A percentile compares a stretch with the other conserved stretches of the same genome.
phyloP scores from a whole-genome alignment of 805 yeast species.

The Pichia deserticola region DNA sequence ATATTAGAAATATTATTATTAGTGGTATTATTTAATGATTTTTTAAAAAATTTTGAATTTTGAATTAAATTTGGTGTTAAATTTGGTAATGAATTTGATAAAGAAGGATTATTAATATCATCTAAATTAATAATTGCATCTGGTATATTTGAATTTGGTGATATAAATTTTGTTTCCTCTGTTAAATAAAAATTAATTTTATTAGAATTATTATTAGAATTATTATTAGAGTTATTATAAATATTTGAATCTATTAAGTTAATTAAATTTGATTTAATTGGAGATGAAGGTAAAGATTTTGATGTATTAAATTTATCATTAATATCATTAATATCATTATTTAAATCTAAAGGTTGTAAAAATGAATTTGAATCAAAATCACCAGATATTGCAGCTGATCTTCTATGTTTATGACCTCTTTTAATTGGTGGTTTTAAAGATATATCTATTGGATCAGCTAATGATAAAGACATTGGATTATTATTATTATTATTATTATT shows the following conservation, averaged over 20 bases:
- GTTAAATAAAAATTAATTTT: slow-evolving; percentile 23
- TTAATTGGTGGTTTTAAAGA: slow-evolving; percentile 26
- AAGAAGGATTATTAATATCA: slow-evolving; percentile 19
- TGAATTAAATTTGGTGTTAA: neutral
- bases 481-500: no score
- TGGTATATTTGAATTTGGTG: slow-evolving; percentile 21
- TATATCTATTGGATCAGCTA: slow-evolving; percentile 3
- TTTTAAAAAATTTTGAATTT: neutral
- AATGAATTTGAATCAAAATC: slow-evolving; percentile 51
- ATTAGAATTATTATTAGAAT: slow-evolving; percentile 9
- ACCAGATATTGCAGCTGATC: slow-evolving; percentile 86
- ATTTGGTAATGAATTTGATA: slow-evolving; percentile 1
- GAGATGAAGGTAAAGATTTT: slow-evolving; percentile 18
- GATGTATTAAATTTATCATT: slow-evolving; percentile 2
- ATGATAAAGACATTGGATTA: neutral
- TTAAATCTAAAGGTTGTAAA: slow-evolving; percentile 10
- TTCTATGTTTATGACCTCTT: slow-evolving; percentile 67
- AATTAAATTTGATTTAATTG: slow-evolving; percentile 10
- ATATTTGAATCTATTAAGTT: neutral
- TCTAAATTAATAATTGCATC: slow-evolving; percentile 30
- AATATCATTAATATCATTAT: slow-evolving; percentile 2
- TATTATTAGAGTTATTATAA: neutral
- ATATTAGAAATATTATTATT: no score
- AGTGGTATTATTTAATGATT: no score
- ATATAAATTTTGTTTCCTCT: slow-evolving; percentile 25